Base-by-base conservation (phyloP, 2,329 filamentous ascomycete genomes). In the Cladophialophora carrionii region DNA sequence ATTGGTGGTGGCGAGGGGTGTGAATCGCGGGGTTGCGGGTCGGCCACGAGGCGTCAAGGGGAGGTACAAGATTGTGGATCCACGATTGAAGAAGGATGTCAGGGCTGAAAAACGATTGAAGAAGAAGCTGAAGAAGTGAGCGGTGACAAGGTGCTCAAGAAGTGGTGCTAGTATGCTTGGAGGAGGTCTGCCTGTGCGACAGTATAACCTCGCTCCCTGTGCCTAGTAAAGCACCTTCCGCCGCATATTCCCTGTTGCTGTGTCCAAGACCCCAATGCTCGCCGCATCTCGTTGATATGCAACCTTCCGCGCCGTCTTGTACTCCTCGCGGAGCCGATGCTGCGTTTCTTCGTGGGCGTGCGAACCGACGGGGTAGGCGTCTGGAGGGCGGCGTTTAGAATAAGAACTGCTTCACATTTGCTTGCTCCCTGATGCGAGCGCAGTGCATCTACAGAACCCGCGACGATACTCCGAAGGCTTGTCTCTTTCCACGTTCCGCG, bases 51-150 rank as follows among this genome's bases (percentile, higher is more conserved):
- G 94, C 65, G 92, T 96, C 26, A 97, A 96, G 85, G 94, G 94
- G 43, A 89, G 91, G 71, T 99, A 99, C 78, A 96, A 96, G 83
- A 96, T 99, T 84, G 94, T 99, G 61, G 94, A 98, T 80, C 82
- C 91, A 14, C 85, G 95, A 72, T 87, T 97, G 87, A 97, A 97
- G 87, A 98, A 97, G 88, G 95, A 98, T 82, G 85, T 95, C 61
- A 83, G 92, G 76, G 92, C 90, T 1, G 84, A 94, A 78, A 96
- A 96, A 87, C 86, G 93, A 74, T 74, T 86, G 69, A 84, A 85
- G 75, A 92, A 96, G 83, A 90, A 88, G 80, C 88, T 86, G 81
- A 86, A 86, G 51, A 74, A 75, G 63, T 67, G 56, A 29, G 17
- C 26, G 14, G 24, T n/a, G 5, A 24, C 14, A 20, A 9, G 29